phyloP scores from a whole-genome alignment of 768 basidiomycete species.

The Ephemerocybe angulata region DNA sequence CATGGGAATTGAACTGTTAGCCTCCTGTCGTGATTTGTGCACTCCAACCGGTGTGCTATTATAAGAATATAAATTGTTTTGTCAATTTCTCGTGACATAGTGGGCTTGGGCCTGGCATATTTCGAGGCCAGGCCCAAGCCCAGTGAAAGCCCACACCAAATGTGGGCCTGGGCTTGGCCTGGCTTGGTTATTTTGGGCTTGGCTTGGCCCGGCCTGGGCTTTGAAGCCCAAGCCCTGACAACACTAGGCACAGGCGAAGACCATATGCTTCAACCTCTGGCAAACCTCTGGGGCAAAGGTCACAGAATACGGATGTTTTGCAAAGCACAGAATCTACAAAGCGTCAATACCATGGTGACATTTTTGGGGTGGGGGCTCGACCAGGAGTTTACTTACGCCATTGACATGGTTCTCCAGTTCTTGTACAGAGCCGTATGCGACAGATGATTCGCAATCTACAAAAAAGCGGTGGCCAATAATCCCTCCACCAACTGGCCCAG shows the following conservation, averaged over 20 bases:
- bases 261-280: conserved; percentile 1
- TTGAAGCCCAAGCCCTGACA: too few species aligned
- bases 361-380: not conserved
- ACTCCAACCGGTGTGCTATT: too few species aligned
- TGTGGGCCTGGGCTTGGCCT: too few species aligned
- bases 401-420: conserved; percentile 14
- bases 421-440: conserved; percentile 11
- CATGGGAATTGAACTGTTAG: too few species aligned
- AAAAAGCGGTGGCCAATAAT: conserved; percentile 14
- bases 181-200: too few species aligned
- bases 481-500: conserved; percentile 15
- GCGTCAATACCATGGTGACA: not conserved
- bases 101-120: too few species aligned
- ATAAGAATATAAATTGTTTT: too few species aligned
- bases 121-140: too few species aligned
- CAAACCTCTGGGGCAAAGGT: not conserved
- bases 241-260: conserved; percentile 1
- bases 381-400: conserved; percentile 7
- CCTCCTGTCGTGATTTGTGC: too few species aligned
- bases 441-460: not conserved
- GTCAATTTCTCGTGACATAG: too few species aligned
- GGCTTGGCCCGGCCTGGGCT: too few species aligned
- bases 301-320: not conserved
- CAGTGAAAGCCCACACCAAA: too few species aligned
- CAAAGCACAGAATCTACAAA: not conserved